Conservation (phyloP, 805 yeast genomes). For the Saccharomycopsis fermentans region DNA sequence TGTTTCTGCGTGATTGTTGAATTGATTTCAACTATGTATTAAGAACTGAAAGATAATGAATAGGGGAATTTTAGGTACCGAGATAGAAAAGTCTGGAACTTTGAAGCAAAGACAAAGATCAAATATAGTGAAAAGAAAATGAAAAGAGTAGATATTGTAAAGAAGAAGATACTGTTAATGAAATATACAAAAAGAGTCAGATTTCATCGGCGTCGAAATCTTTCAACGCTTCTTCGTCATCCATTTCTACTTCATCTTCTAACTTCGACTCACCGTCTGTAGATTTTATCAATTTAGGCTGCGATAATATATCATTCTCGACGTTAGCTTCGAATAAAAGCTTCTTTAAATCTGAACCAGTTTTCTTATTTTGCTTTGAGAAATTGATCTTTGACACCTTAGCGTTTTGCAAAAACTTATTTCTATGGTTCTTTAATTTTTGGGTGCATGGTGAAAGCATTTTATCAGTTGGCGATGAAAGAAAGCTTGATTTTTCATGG, state of each 20-base stretch:
- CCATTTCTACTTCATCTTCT: slow-evolving; percentile 9
- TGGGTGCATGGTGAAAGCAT: slow-evolving; percentile 50
- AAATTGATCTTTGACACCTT: slow-evolving; percentile 22
- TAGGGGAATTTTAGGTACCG: too few species aligned
- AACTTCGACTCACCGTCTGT: neutral
- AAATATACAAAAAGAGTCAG: neutral
- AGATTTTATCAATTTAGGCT: neutral
- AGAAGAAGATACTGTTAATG: neutral
- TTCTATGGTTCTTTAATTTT: slow-evolving; percentile 40
- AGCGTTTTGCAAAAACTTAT: slow-evolving; percentile 16
- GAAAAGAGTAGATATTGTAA: neutral
- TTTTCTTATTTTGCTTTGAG: neutral
- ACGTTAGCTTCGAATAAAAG: neutral
- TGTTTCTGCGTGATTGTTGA: too few species aligned
- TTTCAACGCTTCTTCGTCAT: slow-evolving; percentile 13
- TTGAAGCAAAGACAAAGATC: too few species aligned
- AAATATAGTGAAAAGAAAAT: too few species aligned
- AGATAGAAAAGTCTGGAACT: too few species aligned
- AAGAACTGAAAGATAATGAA: too few species aligned
- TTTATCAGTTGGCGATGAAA: slow-evolving; percentile 49
- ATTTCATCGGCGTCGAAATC: slow-evolving; percentile 13
- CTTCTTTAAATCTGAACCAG: neutral
- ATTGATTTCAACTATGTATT: too few species aligned
- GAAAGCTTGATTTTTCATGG: neutral
- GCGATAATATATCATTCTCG: slow-evolving; percentile 3